Base-by-base conservation (phyloP, 2,329 filamentous ascomycete genomes). In the Calonectria montana region DNA sequence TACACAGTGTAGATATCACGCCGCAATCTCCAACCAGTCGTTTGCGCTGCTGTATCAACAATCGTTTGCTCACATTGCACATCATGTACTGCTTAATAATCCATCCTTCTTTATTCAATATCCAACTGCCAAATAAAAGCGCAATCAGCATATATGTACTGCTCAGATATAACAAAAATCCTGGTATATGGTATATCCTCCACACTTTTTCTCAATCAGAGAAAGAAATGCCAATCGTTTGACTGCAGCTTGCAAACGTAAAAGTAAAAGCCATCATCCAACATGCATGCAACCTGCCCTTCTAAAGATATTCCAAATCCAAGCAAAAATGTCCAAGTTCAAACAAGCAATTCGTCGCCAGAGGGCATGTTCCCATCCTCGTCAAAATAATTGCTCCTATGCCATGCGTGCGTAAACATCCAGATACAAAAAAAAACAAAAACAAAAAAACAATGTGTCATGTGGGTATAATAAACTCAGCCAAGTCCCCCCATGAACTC, bases 401-500 rank as follows among this genome's bases (percentile, higher is more conserved):
- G 69, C 65, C 63, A 70, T 53, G 68, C 63, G 35, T 53, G 55
- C 55, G 47, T 47, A 63, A 43, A 39, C 45, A 43, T 74, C 65
- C 69, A 74, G 71, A 73, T 67, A 70, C 64, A 67, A 73, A 73
- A 71, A 37, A 72, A 73, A 68, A 70, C 64, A 67, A 73, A 73
- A 71, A 37, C 37, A 73, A 75, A 67, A 67, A 74, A 72, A 73
- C 73, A 74, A 37, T 67, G 48, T 67, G 65, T 57, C 53, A 55
- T 67, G 43, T 74, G 78, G 78, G 77, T 79, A 78, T 78, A 77
- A 76, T 77, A 74, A 75, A 73, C 70, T 80, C 74, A 83, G 37
- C 77, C 77, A 73, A 78, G 76, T 43, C 80, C 53, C 31, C 21
- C 80, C 82, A 81, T 82, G 61, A 83, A 82, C 78, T 87, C 87